phyloP scores from a whole-genome alignment of 306 rosid genomes.

The Neltuma alba region DNA sequence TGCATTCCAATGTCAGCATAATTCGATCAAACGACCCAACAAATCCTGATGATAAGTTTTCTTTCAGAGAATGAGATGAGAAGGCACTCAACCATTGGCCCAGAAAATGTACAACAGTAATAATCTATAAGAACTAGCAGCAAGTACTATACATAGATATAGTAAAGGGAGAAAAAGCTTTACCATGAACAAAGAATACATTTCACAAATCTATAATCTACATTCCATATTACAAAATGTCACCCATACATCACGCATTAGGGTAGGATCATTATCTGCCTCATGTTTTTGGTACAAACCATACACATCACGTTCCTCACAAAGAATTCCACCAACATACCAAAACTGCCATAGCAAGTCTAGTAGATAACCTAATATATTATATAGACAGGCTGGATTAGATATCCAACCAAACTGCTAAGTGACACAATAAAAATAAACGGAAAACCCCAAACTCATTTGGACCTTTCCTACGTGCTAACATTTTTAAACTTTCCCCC shows the following conservation, averaged over 20 bases:
- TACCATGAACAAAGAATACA: background rate
- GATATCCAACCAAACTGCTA: constrained; percentile 55
- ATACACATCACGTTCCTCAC: constrained; percentile 40
- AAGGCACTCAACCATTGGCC: background rate
- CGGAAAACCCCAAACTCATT: constrained; percentile 49
- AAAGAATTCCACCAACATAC: constrained; percentile 41
- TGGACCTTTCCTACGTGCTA: constrained; percentile 50
- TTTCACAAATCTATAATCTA: constrained; percentile 43
- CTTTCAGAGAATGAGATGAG: too few relatives aligned
- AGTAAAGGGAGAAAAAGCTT: constrained; percentile 32
- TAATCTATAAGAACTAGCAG: background rate
- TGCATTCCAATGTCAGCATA: background rate
- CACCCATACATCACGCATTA: constrained; percentile 46
- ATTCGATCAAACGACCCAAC: background rate
- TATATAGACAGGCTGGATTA: constrained; percentile 45
- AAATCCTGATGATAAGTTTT: background rate
- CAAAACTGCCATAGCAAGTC: constrained; percentile 56
- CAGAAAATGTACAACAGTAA: background rate
- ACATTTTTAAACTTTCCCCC: constrained; percentile 44
- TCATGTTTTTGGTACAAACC: constrained; percentile 51
- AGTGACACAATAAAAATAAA: constrained; percentile 37
- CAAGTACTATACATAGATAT: background rate
- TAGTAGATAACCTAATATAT: constrained; percentile 29
- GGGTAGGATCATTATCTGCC: constrained; percentile 41
- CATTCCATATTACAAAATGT: constrained; percentile 41